Conservation (phyloP, 352 stramenopile species). For the Phytophthora palmivora region DNA sequence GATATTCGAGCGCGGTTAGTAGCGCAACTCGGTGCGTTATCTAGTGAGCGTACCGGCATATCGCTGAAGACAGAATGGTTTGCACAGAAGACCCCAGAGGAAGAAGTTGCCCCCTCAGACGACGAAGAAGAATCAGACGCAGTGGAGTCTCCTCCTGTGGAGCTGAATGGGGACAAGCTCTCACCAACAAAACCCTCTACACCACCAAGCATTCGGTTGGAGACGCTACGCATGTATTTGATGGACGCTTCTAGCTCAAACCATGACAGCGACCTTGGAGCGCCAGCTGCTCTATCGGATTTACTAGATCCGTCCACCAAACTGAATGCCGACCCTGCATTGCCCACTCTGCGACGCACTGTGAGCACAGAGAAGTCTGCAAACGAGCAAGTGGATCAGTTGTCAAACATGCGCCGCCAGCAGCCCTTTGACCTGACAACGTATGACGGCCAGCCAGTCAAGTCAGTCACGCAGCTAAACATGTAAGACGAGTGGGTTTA, state of each 20-base stretch:
- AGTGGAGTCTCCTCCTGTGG: conserved; percentile 10
- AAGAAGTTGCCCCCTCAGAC: conserved; percentile 38
- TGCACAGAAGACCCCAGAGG: conserved; percentile 48
- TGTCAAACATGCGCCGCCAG: conserved; percentile 24
- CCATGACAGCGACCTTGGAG: conserved; percentile 21
- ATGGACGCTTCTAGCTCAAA: conserved; percentile 40
- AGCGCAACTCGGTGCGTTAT: conserved; percentile 62
- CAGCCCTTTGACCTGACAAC: conserved; percentile 23
- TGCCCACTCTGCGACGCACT: conserved; percentile 10
- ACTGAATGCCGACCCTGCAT: neutral
- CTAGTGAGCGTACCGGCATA: conserved; percentile 63
- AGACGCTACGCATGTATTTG: conserved; percentile 78
- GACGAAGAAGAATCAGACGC: conserved; percentile 16
- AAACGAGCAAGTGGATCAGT: conserved; percentile 9
- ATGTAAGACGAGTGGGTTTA: conserved; percentile 20
- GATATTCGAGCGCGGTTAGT: conserved; percentile 76
- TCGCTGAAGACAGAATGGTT: conserved; percentile 81
- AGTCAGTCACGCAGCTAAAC: conserved; percentile 35
- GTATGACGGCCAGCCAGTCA: conserved; percentile 34
- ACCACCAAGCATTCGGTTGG: conserved; percentile 33
- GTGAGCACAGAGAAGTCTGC: conserved; percentile 13
- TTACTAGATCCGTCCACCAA: conserved; percentile 41
- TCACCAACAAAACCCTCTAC: conserved; percentile 9
- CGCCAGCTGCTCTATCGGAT: conserved; percentile 41
- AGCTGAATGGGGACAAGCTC: conserved; percentile 18